These are phyloP conservation scores for Pleurotus cornucopiae DNA, from an alignment of 768 basidiomycete genomes.

Conservation along the genomic window DNA sequence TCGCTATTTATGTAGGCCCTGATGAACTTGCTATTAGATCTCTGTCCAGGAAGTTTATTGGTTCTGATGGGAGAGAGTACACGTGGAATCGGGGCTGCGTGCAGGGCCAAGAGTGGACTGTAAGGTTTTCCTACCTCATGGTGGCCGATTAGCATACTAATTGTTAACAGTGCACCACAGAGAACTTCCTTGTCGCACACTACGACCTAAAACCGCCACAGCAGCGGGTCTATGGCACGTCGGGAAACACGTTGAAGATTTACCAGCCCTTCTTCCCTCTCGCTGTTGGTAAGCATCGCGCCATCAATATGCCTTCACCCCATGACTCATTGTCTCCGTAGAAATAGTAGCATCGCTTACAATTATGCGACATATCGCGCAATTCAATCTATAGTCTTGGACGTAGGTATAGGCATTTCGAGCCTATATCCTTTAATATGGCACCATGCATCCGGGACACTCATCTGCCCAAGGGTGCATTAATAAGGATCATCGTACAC, in stretches of 20 bases:
- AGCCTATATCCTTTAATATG: slow-evolving; percentile 22
- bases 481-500: background rate
- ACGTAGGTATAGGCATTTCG: background rate
- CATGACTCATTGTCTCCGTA: slow-evolving; percentile 16
- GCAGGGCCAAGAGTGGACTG: slow-evolving; percentile 71
- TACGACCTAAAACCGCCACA: slow-evolving; percentile 29
- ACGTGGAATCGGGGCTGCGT: slow-evolving; percentile 56
- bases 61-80: slow-evolving; percentile 68
- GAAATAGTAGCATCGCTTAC: slow-evolving; percentile 56
- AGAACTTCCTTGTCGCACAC: slow-evolving; percentile 27
- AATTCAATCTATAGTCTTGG: slow-evolving; percentile 35
- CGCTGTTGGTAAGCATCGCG: slow-evolving; percentile 30
- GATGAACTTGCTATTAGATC: slow-evolving; percentile 36
- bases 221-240: slow-evolving; percentile 40
- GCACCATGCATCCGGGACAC: background rate
- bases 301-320: background rate
- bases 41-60: slow-evolving; percentile 62
- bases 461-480: background rate
- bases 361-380: slow-evolving; percentile 62
- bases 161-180: slow-evolving; percentile 44
- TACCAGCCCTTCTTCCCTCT: slow-evolving; percentile 38
- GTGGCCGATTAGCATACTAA: background rate
- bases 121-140: slow-evolving; percentile 32
- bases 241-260: slow-evolving; percentile 47
- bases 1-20: slow-evolving; percentile 5